Base-by-base conservation (phyloP, 768 basidiomycete genomes). In the Cystobasidium onofrii region DNA sequence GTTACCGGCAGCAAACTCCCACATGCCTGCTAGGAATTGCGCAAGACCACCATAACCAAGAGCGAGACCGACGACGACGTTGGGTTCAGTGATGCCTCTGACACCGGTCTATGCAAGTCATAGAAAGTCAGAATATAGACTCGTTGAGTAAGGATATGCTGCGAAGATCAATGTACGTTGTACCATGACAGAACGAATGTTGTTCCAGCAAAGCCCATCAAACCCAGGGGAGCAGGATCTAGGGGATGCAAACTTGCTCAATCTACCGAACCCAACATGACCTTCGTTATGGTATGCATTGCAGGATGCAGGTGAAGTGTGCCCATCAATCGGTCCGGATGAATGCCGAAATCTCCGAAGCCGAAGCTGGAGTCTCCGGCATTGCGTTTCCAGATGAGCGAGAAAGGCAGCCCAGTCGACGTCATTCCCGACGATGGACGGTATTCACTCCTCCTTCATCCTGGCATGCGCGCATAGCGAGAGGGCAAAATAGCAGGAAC, bases 1-100 rank as follows among this genome's bases (percentile, higher is more conserved):
- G 77, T 83, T 83, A 44, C 82, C 82, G 27, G 79, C 78, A 6
- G 80, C 81, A 77, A 81, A 83, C 75, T 82, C 81, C 74, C 75
- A 76, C 76, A 77, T 77, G n/a, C 77, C 77, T 10, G 77, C 77
- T 7, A 77, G 69, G 12, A 77, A 63, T 73, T 77, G 77, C 17
- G 44, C 74, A 7, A 77, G 74, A 50, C 77, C 77, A 10, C 77
- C 77, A 57, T 73, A 75, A 29, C 66, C 73, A 33, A 76, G 62
- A 23, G 75, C 75, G 12, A 76, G 27, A 27, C 70, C 69, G 33
- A 73, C 44, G 25, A 73, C 41, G 62, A 62, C 43, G 46, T 73
- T 75, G 10, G 62, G 74, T n/a, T 41, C 46, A 27, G 54, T 29
- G 43, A 73, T 64, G 15, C 62, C 62, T 29, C 73, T 33, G 29